Percentiles rank a stretch among this genome's conserved stretches.
phyloP scores from a whole-genome alignment of 2,329 filamentous ascomycete species.

The Colletotrichum eleusines region DNA sequence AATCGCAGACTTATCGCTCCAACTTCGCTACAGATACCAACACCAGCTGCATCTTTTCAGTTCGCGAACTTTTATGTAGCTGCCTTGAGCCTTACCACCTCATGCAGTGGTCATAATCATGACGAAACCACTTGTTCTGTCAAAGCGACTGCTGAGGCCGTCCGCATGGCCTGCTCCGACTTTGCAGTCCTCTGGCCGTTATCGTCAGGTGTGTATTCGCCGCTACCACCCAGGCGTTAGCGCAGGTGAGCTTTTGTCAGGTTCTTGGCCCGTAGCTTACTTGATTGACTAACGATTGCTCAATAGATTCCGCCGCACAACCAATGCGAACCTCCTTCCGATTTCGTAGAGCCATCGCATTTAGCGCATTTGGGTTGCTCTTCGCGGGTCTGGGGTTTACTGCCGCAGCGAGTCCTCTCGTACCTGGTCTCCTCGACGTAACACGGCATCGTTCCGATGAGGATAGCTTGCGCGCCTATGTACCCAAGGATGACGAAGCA shows the following conservation, averaged over 20 bases:
- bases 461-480: constrained; percentile 78
- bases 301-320: background rate
- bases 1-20: background rate
- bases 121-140: constrained; percentile 11
- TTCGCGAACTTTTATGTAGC: background rate
- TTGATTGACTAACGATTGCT: background rate
- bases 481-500: constrained; percentile 65
- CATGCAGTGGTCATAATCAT: constrained; percentile 4
- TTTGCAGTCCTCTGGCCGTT: background rate
- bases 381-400: constrained; percentile 65
- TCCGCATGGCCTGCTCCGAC: background rate
- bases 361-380: constrained; percentile 49
- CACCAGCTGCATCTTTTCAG: background rate
- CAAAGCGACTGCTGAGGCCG: constrained; percentile 5
- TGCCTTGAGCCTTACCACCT: background rate
- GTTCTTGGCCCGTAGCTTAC: background rate
- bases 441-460: constrained; percentile 63
- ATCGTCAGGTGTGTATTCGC: constrained; percentile 14
- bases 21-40: background rate
- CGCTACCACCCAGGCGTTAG: constrained; percentile 22
- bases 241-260: constrained; percentile 9
- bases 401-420: constrained; percentile 67
- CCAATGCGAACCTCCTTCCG: constrained; percentile 13
- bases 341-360: constrained; percentile 28
- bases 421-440: constrained; percentile 48